Evolutionary conservation across 73 alveolate genomes (phyloP).

Genomic region (Paramecium primaurelia): DNA sequence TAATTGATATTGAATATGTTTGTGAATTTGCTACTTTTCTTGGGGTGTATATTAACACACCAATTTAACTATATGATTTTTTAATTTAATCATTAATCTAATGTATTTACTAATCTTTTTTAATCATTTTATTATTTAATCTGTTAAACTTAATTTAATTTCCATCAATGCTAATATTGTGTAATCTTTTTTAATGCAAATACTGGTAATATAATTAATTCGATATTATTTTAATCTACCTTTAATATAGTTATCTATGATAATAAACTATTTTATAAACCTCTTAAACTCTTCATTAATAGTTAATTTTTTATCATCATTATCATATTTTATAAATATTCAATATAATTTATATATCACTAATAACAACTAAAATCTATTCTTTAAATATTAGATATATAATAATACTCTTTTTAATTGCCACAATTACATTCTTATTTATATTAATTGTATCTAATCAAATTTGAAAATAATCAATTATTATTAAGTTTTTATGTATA

Average conservation of each 20-base stretch:
- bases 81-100: not conserved
- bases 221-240: not conserved
- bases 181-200: not conserved
- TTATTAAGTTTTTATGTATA: no score
- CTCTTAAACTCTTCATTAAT: not conserved
- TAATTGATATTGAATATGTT: not conserved
- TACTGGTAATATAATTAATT: not conserved
- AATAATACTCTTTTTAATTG: not conserved
- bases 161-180: constrained; percentile 20
- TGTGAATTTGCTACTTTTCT: not conserved
- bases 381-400: not conserved
- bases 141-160: not conserved
- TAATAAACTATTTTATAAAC: not conserved
- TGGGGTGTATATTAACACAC: not conserved
- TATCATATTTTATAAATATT: not conserved
- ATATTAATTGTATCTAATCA: no score
- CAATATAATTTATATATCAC: not conserved
- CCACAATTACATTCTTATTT: not conserved
- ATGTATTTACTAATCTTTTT: not conserved
- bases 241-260: not conserved
- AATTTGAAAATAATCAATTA: no score
- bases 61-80: not conserved
- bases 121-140: not conserved
- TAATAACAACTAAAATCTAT: not conserved
- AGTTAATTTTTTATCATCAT: not conserved